Conservation (phyloP, 164 flowering plant genomes). For the Liriodendron chinense region DNA sequence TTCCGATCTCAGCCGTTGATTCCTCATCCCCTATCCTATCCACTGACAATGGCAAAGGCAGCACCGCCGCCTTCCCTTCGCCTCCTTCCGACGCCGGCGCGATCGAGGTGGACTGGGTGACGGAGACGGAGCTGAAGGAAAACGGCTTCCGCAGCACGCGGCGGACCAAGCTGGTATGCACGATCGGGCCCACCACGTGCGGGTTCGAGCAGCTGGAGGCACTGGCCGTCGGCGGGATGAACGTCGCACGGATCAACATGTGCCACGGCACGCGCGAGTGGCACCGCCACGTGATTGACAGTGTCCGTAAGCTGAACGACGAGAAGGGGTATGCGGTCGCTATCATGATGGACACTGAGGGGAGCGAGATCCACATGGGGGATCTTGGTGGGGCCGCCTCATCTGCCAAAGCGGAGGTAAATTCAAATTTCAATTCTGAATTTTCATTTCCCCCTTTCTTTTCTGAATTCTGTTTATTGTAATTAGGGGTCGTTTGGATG, state of each 20-base stretch:
- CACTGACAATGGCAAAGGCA: conserved; percentile 22
- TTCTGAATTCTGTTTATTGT: not conserved
- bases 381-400: conserved; percentile 70
- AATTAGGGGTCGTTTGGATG: no score
- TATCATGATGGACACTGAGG: conserved; percentile 97
- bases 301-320: conserved; percentile 70
- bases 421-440: not conserved
- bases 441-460: not conserved
- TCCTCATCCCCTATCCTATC: conserved; percentile 12
- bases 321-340: conserved; percentile 95
- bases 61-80: not conserved
- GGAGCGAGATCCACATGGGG: conserved; percentile 97
- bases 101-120: conserved; percentile 36
- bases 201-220: conserved; percentile 86
- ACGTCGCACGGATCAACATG: conserved; percentile 88
- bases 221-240: conserved; percentile 92
- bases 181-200: conserved; percentile 47
- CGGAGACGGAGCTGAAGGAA: conserved; percentile 35
- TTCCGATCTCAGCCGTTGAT: conserved; percentile 15
- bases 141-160: conserved; percentile 39
- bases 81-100: conserved; percentile 16
- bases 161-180: conserved; percentile 34
- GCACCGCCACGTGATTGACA: conserved; percentile 67
- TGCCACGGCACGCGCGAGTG: conserved; percentile 92
- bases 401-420: conserved; percentile 85